Percentiles rank a stretch among this genome's conserved stretches.
phyloP scores from a whole-genome alignment of 768 basidiomycete species.

The Serendipita sp. region DNA sequence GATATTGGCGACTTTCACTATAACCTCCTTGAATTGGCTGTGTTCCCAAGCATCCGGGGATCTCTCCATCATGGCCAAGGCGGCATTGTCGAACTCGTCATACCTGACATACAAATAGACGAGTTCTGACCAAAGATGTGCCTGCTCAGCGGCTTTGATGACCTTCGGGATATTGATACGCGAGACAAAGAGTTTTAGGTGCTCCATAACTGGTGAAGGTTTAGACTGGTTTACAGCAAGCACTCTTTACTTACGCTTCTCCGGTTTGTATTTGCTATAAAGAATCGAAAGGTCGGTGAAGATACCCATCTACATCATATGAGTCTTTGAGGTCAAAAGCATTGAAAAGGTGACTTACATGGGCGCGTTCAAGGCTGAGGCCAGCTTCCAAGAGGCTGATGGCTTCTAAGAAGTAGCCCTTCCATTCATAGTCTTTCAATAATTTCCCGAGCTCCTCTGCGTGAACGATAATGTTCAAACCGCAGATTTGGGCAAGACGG shows the following conservation, averaged over 20 bases:
- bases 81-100: conserved; percentile 94
- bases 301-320: conserved; percentile 63
- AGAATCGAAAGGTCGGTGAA: conserved; percentile 88
- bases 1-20: conserved; percentile 91
- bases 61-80: conserved; percentile 96
- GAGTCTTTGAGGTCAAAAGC: conserved; percentile 1
- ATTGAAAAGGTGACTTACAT: conserved; percentile 30
- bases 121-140: conserved; percentile 95
- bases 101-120: conserved; percentile 99
- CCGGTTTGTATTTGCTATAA: conserved; percentile 89
- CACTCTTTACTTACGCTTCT: conserved; percentile 50
- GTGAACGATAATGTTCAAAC: conserved; percentile 94
- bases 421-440: conserved; percentile 73
- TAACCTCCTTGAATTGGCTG: conserved; percentile 97
- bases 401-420: conserved; percentile 90
- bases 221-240: background rate
- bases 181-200: conserved; percentile 87
- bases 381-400: conserved; percentile 85
- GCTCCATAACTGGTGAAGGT: conserved; percentile 72
- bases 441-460: conserved; percentile 67
- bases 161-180: conserved; percentile 99
- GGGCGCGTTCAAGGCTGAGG: conserved; percentile 89
- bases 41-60: conserved; percentile 99
- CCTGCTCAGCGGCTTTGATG: conserved; percentile 88
- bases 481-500: conserved; percentile 96